A percentile compares a stretch with the other conserved stretches of the same genome.
Evolutionary conservation across 441 rosid species (phyloP).

Genomic region (Populus hybrid): DNA sequence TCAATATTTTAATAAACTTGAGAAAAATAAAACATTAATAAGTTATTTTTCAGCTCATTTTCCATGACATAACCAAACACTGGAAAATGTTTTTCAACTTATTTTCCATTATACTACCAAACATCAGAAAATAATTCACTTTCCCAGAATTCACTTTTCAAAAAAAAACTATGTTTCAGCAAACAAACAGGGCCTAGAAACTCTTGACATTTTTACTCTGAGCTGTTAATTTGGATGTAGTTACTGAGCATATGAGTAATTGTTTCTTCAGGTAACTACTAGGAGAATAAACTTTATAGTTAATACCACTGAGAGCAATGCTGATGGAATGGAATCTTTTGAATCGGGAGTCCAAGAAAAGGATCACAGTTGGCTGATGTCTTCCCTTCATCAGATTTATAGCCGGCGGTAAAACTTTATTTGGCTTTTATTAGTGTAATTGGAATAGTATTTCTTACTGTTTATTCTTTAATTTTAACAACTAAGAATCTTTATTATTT

Average conservation of each 20-base stretch:
- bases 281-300: slow-evolving; percentile 91
- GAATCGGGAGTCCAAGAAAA: slow-evolving; percentile 60
- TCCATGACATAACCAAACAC: too few relatives aligned
- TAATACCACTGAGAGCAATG: slow-evolving; percentile 53
- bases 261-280: slow-evolving; percentile 68
- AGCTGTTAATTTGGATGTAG: background rate
- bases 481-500: background rate
- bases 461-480: slow-evolving; percentile 3
- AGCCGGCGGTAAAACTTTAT: slow-evolving; percentile 76
- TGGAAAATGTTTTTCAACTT: too few relatives aligned
- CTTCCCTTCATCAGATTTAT: slow-evolving; percentile 93
- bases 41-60: too few relatives aligned
- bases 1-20: too few relatives aligned
- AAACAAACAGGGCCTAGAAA: too few relatives aligned
- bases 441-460: slow-evolving; percentile 14
- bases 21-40: too few relatives aligned
- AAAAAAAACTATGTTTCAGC: too few relatives aligned
- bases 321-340: slow-evolving; percentile 47
- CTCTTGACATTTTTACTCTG: background rate
- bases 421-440: slow-evolving; percentile 11
- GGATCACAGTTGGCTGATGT: slow-evolving; percentile 88
- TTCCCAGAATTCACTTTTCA: too few relatives aligned
- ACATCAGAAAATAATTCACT: too few relatives aligned
- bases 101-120: too few relatives aligned
- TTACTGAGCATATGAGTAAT: slow-evolving; percentile 5